Percentiles rank a stretch among this genome's conserved stretches.
Evolutionary conservation across 805 yeast species (phyloP).

Genomic region (Lipomyces orientalis): DNA sequence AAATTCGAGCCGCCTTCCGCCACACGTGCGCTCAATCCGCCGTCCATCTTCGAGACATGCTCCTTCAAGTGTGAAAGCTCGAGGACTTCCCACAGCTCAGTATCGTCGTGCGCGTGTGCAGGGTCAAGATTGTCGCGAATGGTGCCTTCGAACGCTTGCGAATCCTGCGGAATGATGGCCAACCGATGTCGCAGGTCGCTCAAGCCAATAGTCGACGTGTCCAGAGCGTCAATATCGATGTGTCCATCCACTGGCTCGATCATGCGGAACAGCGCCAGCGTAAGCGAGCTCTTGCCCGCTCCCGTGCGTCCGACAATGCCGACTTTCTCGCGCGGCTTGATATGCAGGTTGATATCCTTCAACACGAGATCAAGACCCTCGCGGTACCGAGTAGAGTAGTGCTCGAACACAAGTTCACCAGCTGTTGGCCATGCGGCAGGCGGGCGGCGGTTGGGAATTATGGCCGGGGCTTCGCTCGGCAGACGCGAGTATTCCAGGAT

Average conservation of each 20-base stretch:
- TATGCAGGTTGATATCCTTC: conserved; percentile 65
- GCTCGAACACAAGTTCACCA: conserved; percentile 69
- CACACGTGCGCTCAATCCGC: conserved; percentile 61
- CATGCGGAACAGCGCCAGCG: conserved; percentile 81
- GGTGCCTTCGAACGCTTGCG: conserved; percentile 89
- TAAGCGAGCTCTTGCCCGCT: conserved; percentile 89
- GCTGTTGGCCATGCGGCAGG: conserved; percentile 70
- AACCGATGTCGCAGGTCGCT: conserved; percentile 75
- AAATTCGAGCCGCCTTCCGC: conserved; percentile 84
- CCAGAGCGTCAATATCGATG: conserved; percentile 72
- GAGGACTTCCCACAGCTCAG: conserved; percentile 81
- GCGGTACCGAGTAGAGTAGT: conserved; percentile 86
- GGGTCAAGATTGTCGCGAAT: conserved; percentile 89
- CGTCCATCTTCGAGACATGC: conserved; percentile 62
- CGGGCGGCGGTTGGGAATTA: conserved; percentile 70
- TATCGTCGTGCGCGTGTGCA: conserved; percentile 66
- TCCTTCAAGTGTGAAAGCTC: conserved; percentile 77
- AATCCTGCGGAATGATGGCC: conserved; percentile 91
- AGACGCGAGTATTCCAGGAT: conserved; percentile 84
- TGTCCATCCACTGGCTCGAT: conserved; percentile 77
- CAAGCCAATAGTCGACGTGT: conserved; percentile 72
- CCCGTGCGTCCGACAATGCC: conserved; percentile 98
- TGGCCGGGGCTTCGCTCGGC: conserved; percentile 81
- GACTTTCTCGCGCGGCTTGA: conserved; percentile 78
- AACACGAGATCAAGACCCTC: conserved; percentile 79